Percentiles rank a stretch among this genome's conserved stretches.
Conservation (phyloP, 129 eudicot species). For the Centella asiatica region DNA sequence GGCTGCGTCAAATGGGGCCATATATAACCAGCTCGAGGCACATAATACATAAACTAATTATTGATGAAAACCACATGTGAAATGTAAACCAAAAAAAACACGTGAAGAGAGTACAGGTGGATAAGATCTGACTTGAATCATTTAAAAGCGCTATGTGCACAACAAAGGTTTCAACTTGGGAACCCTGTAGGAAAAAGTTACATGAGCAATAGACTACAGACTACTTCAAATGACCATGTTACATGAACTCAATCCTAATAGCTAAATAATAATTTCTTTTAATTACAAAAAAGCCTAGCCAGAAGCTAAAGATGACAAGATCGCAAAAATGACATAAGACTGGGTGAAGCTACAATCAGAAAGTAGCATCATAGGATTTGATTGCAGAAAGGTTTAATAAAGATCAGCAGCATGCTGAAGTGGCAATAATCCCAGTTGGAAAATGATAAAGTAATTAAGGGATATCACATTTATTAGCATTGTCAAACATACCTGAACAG, state of each 20-base stretch:
- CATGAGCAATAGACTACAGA: too few relatives aligned
- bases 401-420: background rate
- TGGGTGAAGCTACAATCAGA: background rate
- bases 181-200: too few relatives aligned
- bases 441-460: background rate
- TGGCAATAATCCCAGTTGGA: background rate
- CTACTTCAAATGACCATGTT: too few relatives aligned
- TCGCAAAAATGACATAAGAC: background rate
- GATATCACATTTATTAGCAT: background rate
- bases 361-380: background rate
- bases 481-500: constrained; percentile 44
- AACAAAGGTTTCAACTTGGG: too few relatives aligned
- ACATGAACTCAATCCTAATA: too few relatives aligned
- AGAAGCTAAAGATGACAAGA: too few relatives aligned
- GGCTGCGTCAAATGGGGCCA: too few relatives aligned
- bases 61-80: background rate
- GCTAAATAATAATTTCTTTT: too few relatives aligned
- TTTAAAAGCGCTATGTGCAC: too few relatives aligned
- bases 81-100: background rate
- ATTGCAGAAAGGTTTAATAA: background rate
- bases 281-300: too few relatives aligned
- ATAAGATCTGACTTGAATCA: background rate
- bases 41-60: background rate
- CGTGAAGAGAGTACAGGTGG: too few relatives aligned
- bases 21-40: background rate